phyloP scores from a whole-genome alignment of 306 rosid species.

The Gastrolobium bilobum region DNA sequence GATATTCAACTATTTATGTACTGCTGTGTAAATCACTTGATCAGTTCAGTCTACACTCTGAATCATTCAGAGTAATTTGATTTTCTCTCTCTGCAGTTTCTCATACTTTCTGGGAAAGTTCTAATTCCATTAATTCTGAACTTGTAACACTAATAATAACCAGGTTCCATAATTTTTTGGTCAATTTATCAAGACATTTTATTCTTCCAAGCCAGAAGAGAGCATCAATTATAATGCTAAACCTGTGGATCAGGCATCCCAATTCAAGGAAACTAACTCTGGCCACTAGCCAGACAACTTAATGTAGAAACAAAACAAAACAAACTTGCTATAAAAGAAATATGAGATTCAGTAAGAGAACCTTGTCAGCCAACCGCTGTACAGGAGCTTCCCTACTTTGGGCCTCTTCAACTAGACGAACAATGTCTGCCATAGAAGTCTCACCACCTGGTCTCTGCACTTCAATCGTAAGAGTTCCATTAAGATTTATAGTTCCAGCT shows the following conservation, averaged over 20 bases:
- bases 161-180: neutral
- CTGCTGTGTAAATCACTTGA: too few species aligned
- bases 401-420: constrained; percentile 98
- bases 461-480: constrained; percentile 90
- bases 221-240: neutral
- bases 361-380: constrained; percentile 98
- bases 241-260: neutral
- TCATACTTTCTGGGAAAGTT: too few species aligned
- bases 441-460: constrained; percentile 94
- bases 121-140: neutral
- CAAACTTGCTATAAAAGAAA: constrained; percentile 24
- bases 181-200: constrained; percentile 34
- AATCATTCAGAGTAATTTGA: too few species aligned
- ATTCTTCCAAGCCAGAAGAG: constrained; percentile 6
- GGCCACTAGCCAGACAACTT: constrained; percentile 21
- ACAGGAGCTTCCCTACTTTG: constrained; percentile 97
- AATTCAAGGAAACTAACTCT: constrained; percentile 11
- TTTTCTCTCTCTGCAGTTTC: too few species aligned
- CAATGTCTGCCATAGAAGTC: constrained; percentile 85
- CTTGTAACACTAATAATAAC: constrained; percentile 14
- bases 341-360: constrained; percentile 51
- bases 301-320: constrained; percentile 28
- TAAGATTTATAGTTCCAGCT: constrained; percentile 97
- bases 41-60: too few species aligned
- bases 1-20: too few species aligned